Evolutionary conservation across 2,329 filamentous ascomycete genomes (phyloP).

Genomic region (Diatrype stigma): DNA sequence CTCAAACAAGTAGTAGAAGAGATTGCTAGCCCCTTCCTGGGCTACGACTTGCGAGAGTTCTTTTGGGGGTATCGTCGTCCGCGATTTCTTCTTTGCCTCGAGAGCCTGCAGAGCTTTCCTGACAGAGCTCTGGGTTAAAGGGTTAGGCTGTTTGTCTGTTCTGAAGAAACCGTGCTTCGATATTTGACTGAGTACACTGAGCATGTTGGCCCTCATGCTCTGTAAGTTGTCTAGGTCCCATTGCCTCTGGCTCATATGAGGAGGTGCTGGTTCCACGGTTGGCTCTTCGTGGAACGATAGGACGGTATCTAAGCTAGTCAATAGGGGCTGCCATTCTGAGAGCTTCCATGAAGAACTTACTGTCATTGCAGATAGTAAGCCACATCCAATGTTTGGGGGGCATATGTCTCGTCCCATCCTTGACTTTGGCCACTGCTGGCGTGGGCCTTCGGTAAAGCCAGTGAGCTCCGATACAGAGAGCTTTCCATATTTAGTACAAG

Average conservation of each 20-base stretch:
- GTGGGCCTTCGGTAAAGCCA: conserved; percentile 45
- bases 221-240: conserved; percentile 26
- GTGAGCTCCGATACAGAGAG: conserved; percentile 69
- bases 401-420: conserved; percentile 28
- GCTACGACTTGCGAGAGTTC: conserved; percentile 12
- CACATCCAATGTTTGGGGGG: conserved; percentile 60
- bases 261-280: conserved; percentile 23
- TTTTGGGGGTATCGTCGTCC: conserved; percentile 10
- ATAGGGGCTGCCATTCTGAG: conserved; percentile 12
- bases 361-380: conserved; percentile 64
- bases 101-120: conserved; percentile 24
- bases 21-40: conserved; percentile 51
- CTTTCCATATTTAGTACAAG: conserved; percentile 33
- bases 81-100: conserved; percentile 13
- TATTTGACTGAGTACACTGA: conserved; percentile 33
- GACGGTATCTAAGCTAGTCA: conserved; percentile 50
- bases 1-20: conserved; percentile 66
- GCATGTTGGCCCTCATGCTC: conserved; percentile 35
- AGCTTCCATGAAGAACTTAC: conserved; percentile 29
- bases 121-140: conserved; percentile 39
- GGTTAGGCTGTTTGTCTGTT: conserved; percentile 13
- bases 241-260: conserved; percentile 12
- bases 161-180: conserved; percentile 36
- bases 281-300: conserved; percentile 65
- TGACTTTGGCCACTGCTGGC: neutral